A percentile compares a stretch with the other conserved stretches of the same genome.
phyloP scores from a whole-genome alignment of 1,284 basidiomycete species.

The Cystobasidium pallidum region DNA sequence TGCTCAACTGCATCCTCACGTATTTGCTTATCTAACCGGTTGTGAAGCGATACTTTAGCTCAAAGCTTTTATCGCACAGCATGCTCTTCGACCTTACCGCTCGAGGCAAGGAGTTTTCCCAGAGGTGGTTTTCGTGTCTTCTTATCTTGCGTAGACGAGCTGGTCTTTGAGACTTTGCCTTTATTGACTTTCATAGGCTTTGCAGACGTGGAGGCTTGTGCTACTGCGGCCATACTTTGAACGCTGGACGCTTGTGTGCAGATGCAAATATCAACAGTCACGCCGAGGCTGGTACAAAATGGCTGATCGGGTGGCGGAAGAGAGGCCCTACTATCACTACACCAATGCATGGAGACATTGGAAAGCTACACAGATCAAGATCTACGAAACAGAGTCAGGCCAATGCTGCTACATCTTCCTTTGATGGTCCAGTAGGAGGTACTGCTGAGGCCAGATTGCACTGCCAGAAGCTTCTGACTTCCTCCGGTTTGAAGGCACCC shows the following conservation, averaged over 20 bases:
- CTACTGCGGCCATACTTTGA: not conserved
- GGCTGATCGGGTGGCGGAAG: not conserved
- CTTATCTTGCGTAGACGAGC: conserved; percentile 1
- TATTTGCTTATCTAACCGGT: conserved; percentile 20
- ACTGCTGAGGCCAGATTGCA: conserved; percentile 55
- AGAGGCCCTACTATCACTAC: too few species aligned
- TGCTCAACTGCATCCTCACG: conserved; percentile 40
- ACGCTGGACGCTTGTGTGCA: not conserved
- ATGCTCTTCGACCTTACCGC: conserved; percentile 9
- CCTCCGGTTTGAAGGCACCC: conserved; percentile 51
- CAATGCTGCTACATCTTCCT: conserved; percentile 48
- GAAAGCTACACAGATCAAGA: not conserved
- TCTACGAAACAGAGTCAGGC: conserved; percentile 30
- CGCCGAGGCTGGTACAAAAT: not conserved
- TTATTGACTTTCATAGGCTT: not conserved
- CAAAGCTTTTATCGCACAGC: too few species aligned
- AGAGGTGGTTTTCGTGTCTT: conserved; percentile 34
- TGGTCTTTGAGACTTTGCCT: not conserved
- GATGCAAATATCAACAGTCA: not conserved
- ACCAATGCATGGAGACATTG: not conserved
- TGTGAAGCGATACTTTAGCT: not conserved
- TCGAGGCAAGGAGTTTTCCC: conserved; percentile 43
- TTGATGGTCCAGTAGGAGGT: conserved; percentile 49
- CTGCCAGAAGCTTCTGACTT: conserved; percentile 54
- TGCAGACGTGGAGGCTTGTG: conserved; percentile 7